Base-by-base conservation (phyloP, 2,329 filamentous ascomycete genomes). In the Hawksworthiomyces lignivorus region DNA sequence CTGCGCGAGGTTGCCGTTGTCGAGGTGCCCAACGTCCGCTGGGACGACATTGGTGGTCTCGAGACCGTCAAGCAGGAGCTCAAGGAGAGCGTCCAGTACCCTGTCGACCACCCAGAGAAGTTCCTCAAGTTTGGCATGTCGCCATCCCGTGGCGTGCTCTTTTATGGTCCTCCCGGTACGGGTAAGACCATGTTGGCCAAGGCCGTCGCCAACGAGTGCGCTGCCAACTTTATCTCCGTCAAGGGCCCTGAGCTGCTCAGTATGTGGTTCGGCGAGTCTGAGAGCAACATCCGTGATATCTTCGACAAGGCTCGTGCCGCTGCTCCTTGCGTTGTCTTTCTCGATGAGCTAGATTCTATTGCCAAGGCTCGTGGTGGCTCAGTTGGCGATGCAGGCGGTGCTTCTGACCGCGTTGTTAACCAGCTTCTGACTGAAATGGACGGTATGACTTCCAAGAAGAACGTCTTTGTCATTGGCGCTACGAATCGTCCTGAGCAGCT, bases 211-310 rank as follows among this genome's bases (percentile, higher is more conserved):
- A 98, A 97, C 69, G 92, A 98, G 73, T 97, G 89, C 62, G 85
- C 92, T 48, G 92, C 92, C 76, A 98, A 98, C 75, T 98, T 98
- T 72, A 97, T 98, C 62, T 98, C 92, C 30, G 84, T 98, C 67
- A 98, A 98, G 80, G 92, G 92, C 48, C 94, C 92, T 44, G 92
- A 98, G 66, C 76, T 98, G 58, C 80, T 98, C 56, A 96, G 88
- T 65, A 98, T 98, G 92, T 98, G 92, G 92, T 98, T 98, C 61
- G 92, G 92, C 82, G 92, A 98, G 72, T 98, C 92, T 41, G 94
- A 98, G 72, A 95, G 87, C 80, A 98, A 98, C 71, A 97, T 98
- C 52, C 87, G 92, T 62, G 92, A 98, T 64, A 98, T 98, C 58
- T 98, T 98, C 66, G 92, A 98, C 80, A 98, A 97, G 80, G 92